phyloP scores from a whole-genome alignment of 345 rosid species.

The Salix exigua region DNA sequence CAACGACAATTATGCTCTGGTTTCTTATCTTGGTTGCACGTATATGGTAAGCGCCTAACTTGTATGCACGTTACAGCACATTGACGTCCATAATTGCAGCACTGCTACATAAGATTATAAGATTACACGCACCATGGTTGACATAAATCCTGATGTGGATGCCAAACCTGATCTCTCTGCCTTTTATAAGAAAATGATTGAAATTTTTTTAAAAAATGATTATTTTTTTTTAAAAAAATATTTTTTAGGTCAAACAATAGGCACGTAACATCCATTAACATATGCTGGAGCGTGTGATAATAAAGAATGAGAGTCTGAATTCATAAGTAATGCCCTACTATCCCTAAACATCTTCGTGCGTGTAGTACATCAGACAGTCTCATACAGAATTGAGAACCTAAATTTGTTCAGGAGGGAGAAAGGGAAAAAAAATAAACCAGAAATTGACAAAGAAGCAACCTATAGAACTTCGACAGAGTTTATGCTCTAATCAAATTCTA shows the following conservation, averaged over 20 bases:
- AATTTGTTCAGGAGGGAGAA: background rate
- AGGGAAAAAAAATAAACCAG: background rate
- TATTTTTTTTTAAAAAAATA: too few relatives aligned
- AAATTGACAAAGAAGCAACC: background rate
- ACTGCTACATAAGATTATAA: background rate
- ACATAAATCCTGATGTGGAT: background rate
- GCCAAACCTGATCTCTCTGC: background rate
- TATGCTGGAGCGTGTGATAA: too few relatives aligned
- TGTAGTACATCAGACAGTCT: background rate
- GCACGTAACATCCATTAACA: background rate
- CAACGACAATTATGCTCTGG: background rate
- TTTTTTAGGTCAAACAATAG: background rate
- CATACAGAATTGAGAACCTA: background rate
- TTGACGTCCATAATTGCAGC: background rate
- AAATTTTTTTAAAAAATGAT: too few relatives aligned
- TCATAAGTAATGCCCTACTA: background rate
- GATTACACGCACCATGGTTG: background rate
- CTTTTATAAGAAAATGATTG: too few relatives aligned
- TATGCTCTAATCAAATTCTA: background rate
- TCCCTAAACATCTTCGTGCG: background rate
- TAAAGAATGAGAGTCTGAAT: background rate
- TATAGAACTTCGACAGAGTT: background rate
- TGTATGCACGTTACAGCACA: constrained; percentile 38
- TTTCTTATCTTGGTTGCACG: constrained; percentile 50
- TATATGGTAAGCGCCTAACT: constrained; percentile 16